Evolutionary conservation across 225 moss, liverwort and hornwort genomes (phyloP), one percentile per base, ranked within the genome.

Genomic region (Takakia lepidozioides): DNA sequence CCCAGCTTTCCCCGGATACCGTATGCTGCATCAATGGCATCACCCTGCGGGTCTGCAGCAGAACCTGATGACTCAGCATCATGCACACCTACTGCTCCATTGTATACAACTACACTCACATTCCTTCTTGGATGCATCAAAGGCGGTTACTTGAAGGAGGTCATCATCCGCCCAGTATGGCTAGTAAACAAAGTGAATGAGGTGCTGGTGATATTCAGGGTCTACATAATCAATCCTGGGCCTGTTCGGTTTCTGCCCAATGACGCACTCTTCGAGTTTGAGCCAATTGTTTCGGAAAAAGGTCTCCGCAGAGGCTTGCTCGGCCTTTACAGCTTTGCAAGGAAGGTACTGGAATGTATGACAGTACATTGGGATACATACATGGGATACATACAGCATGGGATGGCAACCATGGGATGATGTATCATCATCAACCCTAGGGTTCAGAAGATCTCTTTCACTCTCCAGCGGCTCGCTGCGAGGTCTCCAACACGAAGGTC

Each of bases 211-310:
- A 63, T 39, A 2, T 67, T 82, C 7, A 43, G 55, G 6, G 74
- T 78, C 0, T 78, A 82, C 2, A 41, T 82, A 0, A 62, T 63
- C 17, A 70, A 82, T 45, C 66, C 74, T 9, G 78, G 82, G 2
- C 64, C 43, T 0, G 23, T 70, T 1, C 51, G 70, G 25, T 57
- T 82, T n/a, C 66, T 70, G 60, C 73, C 78, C 13, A 74, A 74
- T 27, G 82, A 82, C 20, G 47, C 38, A 0, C 55, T 70, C 4
- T 82, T 69, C 27, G 66, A 70, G 1, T 73, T 82, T 38, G 73
- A 70, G 1, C 38, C 66, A 19, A 54, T 82, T 0, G 36, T 56
- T 7, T 70, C 74, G 15, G 59, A 66, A 0, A 73, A 73, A 50
- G 63, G 61, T 9, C 65, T 3, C 21, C 55, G 69, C 48, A 39